Conservation (phyloP, 2,329 filamentous ascomycete species). For the Microthyrium microscopicum region DNA sequence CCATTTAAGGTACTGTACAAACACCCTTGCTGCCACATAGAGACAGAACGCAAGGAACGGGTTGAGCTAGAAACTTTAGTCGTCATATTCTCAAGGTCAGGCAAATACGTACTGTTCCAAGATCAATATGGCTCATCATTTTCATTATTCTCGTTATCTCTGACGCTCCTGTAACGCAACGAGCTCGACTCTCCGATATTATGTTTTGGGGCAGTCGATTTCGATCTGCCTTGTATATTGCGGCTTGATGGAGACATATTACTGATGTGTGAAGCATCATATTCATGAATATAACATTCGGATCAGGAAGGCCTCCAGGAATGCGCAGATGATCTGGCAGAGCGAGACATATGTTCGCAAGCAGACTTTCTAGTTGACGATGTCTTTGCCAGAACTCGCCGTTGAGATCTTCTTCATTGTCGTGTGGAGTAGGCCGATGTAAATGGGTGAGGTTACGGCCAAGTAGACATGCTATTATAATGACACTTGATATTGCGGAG, state of each 20-base stretch:
- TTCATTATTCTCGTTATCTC: constrained; percentile 93
- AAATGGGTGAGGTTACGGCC: constrained; percentile 83
- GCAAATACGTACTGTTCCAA: constrained; percentile 49
- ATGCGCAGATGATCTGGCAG: constrained; percentile 70
- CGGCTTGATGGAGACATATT: constrained; percentile 94
- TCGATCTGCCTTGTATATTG: constrained; percentile 93
- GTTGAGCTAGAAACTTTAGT: constrained; percentile 50
- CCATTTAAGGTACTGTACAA: constrained; percentile 91
- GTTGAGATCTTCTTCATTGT: constrained; percentile 73
- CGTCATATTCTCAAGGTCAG: constrained; percentile 11
- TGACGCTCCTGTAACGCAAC: constrained; percentile 83
- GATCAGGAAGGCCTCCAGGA: constrained; percentile 54
- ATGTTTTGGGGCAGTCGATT: constrained; percentile 62
- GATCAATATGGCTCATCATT: constrained; percentile 79
- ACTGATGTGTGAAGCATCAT: constrained; percentile 95
- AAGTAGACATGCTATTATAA: constrained; percentile 76
- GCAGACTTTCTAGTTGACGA: constrained; percentile 70
- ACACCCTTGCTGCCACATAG: constrained; percentile 88
- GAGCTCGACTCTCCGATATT: constrained; percentile 74
- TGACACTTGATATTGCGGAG: constrained; percentile 47
- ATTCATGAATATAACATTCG: constrained; percentile 84
- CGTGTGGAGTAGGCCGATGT: constrained; percentile 67
- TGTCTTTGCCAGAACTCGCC: constrained; percentile 95
- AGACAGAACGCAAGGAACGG: constrained; percentile 91
- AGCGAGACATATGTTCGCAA: constrained; percentile 71